Percentiles rank a stretch among this genome's conserved stretches.
Evolutionary conservation across 2,329 filamentous ascomycete genomes (phyloP).

Genomic region (Coniella vitis): DNA sequence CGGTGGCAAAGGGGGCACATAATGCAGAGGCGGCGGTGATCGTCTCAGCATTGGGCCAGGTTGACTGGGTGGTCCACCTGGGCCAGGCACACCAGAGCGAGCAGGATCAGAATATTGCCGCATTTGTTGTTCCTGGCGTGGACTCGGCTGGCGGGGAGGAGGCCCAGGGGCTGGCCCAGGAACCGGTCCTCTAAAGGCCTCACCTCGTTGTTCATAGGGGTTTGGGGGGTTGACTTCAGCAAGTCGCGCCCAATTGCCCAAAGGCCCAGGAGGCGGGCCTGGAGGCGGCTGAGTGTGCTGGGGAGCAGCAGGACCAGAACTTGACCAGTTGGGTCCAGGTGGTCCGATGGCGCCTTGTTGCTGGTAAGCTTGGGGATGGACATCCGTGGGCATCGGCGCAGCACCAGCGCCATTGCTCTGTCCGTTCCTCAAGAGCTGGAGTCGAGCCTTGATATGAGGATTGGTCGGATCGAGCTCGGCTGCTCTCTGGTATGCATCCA

Average conservation of each 20-base stretch:
- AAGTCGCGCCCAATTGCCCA: slow-evolving; percentile 57
- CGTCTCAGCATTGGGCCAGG: slow-evolving; percentile 14
- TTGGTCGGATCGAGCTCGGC: slow-evolving; percentile 91
- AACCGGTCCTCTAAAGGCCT: slow-evolving; percentile 61
- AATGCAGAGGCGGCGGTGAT: slow-evolving; percentile 44
- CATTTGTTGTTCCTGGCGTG: slow-evolving; percentile 64
- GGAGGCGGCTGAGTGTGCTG: slow-evolving; percentile 35
- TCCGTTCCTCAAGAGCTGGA: slow-evolving; percentile 81
- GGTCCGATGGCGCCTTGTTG: slow-evolving; percentile 74
- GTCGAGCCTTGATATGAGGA: slow-evolving; percentile 89
- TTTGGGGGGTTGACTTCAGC: slow-evolving; percentile 77
- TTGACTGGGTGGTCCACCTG: slow-evolving; percentile 20
- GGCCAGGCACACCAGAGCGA: slow-evolving; percentile 35
- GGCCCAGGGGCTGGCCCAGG: slow-evolving; percentile 52
- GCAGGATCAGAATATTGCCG: slow-evolving; percentile 63
- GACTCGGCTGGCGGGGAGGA: slow-evolving; percentile 63
- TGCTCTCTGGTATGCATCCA: slow-evolving; percentile 91
- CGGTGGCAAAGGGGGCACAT: slow-evolving; percentile 44
- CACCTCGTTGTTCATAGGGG: slow-evolving; percentile 69
- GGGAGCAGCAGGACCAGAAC: slow-evolving; percentile 61
- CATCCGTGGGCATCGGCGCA: slow-evolving; percentile 89
- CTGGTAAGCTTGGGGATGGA: slow-evolving; percentile 92
- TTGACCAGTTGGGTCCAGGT: slow-evolving; percentile 84
- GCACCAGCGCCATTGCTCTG: slow-evolving; percentile 65
- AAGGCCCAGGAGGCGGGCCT: slow-evolving; percentile 46